phyloP scores from a whole-genome alignment of 306 rosid species.

The Vigna nakashimae region DNA sequence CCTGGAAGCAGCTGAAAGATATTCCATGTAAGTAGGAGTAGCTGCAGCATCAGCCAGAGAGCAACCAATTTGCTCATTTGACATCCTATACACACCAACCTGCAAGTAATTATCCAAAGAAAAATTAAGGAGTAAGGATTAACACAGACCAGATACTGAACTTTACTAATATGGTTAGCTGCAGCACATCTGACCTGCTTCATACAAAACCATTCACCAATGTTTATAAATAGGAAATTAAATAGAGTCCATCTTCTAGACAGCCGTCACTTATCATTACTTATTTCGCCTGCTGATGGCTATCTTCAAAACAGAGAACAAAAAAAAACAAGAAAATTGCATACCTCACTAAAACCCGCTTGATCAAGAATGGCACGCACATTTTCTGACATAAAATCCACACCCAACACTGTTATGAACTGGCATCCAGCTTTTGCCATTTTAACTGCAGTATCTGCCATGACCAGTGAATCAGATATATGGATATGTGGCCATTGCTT shows the following conservation, averaged over 20 bases:
- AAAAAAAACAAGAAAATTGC: slow-evolving; percentile 20
- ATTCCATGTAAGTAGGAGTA: slow-evolving; percentile 75
- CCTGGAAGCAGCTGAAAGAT: slow-evolving; percentile 80
- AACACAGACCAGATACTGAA: slow-evolving; percentile 17
- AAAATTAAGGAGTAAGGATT: slow-evolving; percentile 35
- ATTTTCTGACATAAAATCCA: slow-evolving; percentile 97
- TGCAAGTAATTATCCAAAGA: slow-evolving; percentile 53
- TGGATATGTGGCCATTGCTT: slow-evolving; percentile 96
- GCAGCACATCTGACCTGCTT: slow-evolving; percentile 24
- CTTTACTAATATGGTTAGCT: slow-evolving; percentile 12
- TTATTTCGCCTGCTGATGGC: slow-evolving; percentile 2
- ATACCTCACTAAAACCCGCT: slow-evolving; percentile 85
- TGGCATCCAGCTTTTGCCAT: slow-evolving; percentile 94
- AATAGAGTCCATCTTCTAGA: slow-evolving; percentile 25
- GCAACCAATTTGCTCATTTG: slow-evolving; percentile 87
- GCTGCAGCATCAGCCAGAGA: slow-evolving; percentile 98
- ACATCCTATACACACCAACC: slow-evolving; percentile 95
- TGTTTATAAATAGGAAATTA: slow-evolving; percentile 2
- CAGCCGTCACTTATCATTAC: slow-evolving; percentile 23
- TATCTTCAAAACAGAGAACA: slow-evolving; percentile 8
- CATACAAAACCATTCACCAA: slow-evolving; percentile 31
- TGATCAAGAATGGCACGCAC: slow-evolving; percentile 99
- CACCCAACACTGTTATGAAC: slow-evolving; percentile 87
- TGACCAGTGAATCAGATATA: slow-evolving; percentile 87
- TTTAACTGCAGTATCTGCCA: slow-evolving; percentile 92